These are phyloP conservation scores for Juglanconis oblonga DNA, from an alignment of 2,329 filamentous ascomycete genomes.

Conservation along the genomic window DNA sequence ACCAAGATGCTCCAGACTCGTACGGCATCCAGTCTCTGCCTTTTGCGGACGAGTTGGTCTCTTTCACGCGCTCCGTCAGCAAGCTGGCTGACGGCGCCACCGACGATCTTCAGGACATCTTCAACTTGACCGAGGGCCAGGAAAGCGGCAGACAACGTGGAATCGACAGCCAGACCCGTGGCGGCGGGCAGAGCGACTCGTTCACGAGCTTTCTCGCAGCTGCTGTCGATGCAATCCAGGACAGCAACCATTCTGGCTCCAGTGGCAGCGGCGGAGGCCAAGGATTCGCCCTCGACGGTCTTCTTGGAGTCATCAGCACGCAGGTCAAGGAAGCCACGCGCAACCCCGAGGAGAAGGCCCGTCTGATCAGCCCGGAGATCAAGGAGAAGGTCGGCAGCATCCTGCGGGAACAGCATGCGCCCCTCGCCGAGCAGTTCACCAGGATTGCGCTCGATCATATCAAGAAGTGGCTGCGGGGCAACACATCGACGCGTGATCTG, in stretches of 20 bases:
- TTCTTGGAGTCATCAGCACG: constrained; percentile 39
- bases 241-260: constrained; percentile 24
- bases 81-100: constrained; percentile 38
- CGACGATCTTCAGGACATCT: constrained; percentile 43
- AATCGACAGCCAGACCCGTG: constrained; percentile 26
- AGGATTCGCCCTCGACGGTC: constrained; percentile 38
- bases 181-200: constrained; percentile 22
- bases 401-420: constrained; percentile 39
- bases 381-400: constrained; percentile 40
- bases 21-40: constrained; percentile 40
- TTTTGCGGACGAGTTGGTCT: constrained; percentile 44
- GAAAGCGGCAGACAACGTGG: not conserved
- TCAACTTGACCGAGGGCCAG: constrained; percentile 37
- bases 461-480: constrained; percentile 43
- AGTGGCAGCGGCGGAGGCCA: constrained; percentile 26
- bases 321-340: constrained; percentile 42
- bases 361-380: constrained; percentile 44
- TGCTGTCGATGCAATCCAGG: constrained; percentile 39
- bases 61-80: constrained; percentile 37
- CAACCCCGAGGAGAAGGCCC: constrained; percentile 45
- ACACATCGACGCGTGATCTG: constrained; percentile 38
- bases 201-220: constrained; percentile 38
- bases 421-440: constrained; percentile 45
- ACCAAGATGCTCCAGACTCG: constrained; percentile 34
- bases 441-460: constrained; percentile 44